These are phyloP conservation scores for Magnusiomyces magnusii DNA, from an alignment of 1,139 yeast species.

Conservation along the genomic window DNA sequence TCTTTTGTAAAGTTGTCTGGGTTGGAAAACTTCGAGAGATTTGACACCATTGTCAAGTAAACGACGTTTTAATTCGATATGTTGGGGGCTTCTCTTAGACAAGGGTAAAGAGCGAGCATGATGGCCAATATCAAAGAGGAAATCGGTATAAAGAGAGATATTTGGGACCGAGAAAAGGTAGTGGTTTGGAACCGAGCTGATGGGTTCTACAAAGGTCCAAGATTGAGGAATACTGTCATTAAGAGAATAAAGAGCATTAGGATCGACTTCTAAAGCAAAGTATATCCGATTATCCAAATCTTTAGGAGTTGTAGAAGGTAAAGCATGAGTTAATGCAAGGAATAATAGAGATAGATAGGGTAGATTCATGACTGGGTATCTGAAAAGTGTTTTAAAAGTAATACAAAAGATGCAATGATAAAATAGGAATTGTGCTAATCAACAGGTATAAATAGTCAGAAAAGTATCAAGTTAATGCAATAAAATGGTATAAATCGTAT, in stretches of 20 bases:
- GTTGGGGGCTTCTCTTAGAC: slow-evolving; percentile 1
- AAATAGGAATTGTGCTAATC: too few relatives aligned
- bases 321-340: background rate
- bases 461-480: too few relatives aligned
- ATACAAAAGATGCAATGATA: too few relatives aligned
- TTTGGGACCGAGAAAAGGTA: slow-evolving; percentile 30
- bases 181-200: slow-evolving; percentile 29
- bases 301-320: background rate
- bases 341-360: background rate
- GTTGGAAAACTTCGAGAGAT: slow-evolving; percentile 5
- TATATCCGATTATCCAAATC: slow-evolving; percentile 20
- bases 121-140: slow-evolving; percentile 4
- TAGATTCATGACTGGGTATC: too few relatives aligned
- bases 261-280: slow-evolving; percentile 28
- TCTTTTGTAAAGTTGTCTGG: slow-evolving; percentile 6
- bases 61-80: background rate
- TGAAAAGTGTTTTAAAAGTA: too few relatives aligned
- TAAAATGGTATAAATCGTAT: too few relatives aligned
- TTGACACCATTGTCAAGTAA: background rate
- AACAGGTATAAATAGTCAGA: too few relatives aligned
- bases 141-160: slow-evolving; percentile 8
- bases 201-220: slow-evolving; percentile 31
- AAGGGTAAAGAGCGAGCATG: background rate
- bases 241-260: slow-evolving; percentile 10
- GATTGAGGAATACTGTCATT: background rate